phyloP scores from a whole-genome alignment of 768 basidiomycete species.

The Tricholoma flavovirens region DNA sequence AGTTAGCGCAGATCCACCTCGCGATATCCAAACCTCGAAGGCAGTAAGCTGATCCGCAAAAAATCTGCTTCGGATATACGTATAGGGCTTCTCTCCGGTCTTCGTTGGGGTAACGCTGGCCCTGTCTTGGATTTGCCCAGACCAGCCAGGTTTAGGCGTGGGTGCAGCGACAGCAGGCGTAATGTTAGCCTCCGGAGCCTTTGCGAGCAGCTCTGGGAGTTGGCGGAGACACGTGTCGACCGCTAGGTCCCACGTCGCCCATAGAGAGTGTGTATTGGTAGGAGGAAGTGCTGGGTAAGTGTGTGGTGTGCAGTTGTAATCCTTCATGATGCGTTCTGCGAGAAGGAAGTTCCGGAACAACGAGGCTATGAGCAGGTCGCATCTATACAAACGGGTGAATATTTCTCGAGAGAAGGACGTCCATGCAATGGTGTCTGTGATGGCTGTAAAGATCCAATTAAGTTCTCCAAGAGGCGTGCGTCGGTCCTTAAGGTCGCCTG shows the following conservation, averaged over 20 bases:
- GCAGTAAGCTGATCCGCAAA: slow-evolving; percentile 96
- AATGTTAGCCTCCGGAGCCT: slow-evolving; percentile 23
- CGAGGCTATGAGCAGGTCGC: slow-evolving; percentile 92
- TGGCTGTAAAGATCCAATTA: slow-evolving; percentile 99
- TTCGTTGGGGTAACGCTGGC: slow-evolving; percentile 16
- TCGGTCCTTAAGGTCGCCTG: slow-evolving; percentile 94
- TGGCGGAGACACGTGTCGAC: slow-evolving; percentile 92
- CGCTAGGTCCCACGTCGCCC: slow-evolving; percentile 97
- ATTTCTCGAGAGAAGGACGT: slow-evolving; percentile 91
- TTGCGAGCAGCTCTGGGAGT: slow-evolving; percentile 73
- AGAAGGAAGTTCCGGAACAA: slow-evolving; percentile 96
- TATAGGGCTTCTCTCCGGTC: slow-evolving; percentile 44
- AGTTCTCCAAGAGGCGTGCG: slow-evolving; percentile 95
- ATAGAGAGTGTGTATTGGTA: slow-evolving; percentile 95
- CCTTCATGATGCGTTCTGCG: slow-evolving; percentile 96
- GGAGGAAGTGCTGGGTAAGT: slow-evolving; percentile 87
- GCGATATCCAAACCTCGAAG: slow-evolving; percentile 97
- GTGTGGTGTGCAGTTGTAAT: slow-evolving; percentile 94
- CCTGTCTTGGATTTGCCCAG: slow-evolving; percentile 27
- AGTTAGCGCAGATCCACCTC: slow-evolving; percentile 82
- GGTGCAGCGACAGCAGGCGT: slow-evolving; percentile 16
- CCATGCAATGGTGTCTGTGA: slow-evolving; percentile 99
- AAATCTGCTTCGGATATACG: slow-evolving; percentile 84
- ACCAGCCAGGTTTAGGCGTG: slow-evolving; percentile 34
- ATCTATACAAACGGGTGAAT: slow-evolving; percentile 90